A percentile compares a stretch with the other conserved stretches of the same genome.
phyloP scores from a whole-genome alignment of 75 land plant species.

The Isoetes taiwanensis region DNA sequence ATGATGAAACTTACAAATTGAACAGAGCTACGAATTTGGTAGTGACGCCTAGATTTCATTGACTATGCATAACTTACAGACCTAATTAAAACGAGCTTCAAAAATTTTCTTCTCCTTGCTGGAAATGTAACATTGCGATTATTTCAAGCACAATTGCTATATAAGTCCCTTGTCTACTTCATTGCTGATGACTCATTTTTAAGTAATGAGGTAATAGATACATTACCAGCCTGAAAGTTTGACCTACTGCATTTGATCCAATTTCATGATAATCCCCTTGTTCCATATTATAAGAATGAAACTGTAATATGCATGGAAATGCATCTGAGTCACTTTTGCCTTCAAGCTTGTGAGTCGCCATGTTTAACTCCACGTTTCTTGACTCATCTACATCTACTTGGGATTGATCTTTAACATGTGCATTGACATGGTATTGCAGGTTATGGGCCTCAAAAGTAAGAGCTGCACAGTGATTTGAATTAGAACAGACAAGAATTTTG shows the following conservation, averaged over 20 bases:
- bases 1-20: no score
- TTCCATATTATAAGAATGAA: background rate
- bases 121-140: background rate
- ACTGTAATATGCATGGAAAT: background rate
- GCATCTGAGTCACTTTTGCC: no score
- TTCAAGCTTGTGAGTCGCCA: no score
- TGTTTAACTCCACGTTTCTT: no score
- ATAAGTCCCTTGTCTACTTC: background rate
- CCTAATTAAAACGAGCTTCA: no score
- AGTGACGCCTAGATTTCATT: no score
- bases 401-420: no score
- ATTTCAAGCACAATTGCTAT: background rate
- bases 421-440: no score
- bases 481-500: background rate
- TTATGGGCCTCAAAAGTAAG: background rate
- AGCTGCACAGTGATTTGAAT: background rate
- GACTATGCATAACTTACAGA: no score
- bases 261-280: background rate
- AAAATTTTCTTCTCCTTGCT: no score
- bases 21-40: no score
- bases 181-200: background rate
- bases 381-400: no score
- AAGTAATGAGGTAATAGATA: background rate
- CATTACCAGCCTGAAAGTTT: background rate
- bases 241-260: background rate